A percentile compares a stretch with the other conserved stretches of the same genome.
Evolutionary conservation across 495 filamentous ascomycete species (phyloP).

Genomic region (Penicillium pulvis): DNA sequence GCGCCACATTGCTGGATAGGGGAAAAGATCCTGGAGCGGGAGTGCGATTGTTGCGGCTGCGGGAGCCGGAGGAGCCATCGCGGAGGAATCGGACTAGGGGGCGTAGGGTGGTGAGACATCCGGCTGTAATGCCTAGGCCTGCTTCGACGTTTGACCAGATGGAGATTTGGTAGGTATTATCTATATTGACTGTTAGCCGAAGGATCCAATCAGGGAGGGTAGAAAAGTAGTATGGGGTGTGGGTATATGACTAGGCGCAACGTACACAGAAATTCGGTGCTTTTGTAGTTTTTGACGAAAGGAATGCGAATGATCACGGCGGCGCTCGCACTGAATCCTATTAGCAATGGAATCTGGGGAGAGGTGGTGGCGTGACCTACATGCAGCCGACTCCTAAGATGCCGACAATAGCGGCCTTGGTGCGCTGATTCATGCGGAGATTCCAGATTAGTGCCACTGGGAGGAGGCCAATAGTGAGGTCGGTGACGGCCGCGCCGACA

Average conservation of each 20-base stretch:
- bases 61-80: slow-evolving; percentile 27
- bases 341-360: slow-evolving; percentile 9
- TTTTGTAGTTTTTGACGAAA: slow-evolving; percentile 30
- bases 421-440: slow-evolving; percentile 32
- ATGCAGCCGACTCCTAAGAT: slow-evolving; percentile 40
- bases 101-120: slow-evolving; percentile 40
- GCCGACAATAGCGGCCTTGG: slow-evolving; percentile 27
- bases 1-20: slow-evolving; percentile 21
- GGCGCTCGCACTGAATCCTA: slow-evolving; percentile 29
- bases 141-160: slow-evolving; percentile 47
- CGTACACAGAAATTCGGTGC: slow-evolving; percentile 34
- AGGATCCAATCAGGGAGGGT: not conserved
- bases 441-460: slow-evolving; percentile 34
- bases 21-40: slow-evolving; percentile 23
- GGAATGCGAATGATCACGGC: slow-evolving; percentile 42
- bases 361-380: slow-evolving; percentile 15
- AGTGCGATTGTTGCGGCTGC: slow-evolving; percentile 13
- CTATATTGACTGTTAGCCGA: slow-evolving; percentile 13
- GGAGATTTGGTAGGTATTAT: slow-evolving; percentile 36
- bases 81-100: slow-evolving; percentile 40
- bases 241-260: no score
- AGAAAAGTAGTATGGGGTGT: not conserved
- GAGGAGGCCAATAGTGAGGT: slow-evolving; percentile 41
- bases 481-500: slow-evolving; percentile 33
- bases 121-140: slow-evolving; percentile 42